A percentile compares a stretch with the other conserved stretches of the same genome.
These are phyloP conservation scores for Terana coerulea DNA, from an alignment of 768 basidiomycete species.

Conservation along the genomic window DNA sequence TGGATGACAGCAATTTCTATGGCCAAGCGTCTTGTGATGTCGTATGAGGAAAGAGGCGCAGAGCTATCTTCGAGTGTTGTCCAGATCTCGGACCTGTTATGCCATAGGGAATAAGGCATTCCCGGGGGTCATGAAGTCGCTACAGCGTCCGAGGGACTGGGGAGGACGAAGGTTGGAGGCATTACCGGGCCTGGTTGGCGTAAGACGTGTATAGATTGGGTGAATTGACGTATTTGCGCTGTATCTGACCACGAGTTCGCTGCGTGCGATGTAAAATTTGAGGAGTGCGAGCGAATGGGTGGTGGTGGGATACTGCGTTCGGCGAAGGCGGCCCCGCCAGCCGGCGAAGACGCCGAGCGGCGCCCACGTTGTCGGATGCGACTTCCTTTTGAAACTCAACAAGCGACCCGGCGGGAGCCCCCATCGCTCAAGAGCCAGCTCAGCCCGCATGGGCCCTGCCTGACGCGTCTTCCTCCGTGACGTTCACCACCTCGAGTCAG, in stretches of 20 bases:
- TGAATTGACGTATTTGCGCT: not conserved
- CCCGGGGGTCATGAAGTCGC: too few species aligned
- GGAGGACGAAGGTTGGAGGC: too few species aligned
- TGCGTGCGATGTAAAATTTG: not conserved
- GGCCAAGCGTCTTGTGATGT: too few species aligned
- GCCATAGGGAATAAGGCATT: too few species aligned
- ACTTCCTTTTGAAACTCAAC: not conserved
- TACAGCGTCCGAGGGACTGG: too few species aligned
- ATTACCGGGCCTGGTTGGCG: not conserved
- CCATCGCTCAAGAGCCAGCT: constrained; percentile 1
- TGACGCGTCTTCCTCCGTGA: constrained; percentile 34
- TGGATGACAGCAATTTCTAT: too few species aligned
- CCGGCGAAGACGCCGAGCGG: constrained; percentile 1
- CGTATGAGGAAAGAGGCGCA: too few species aligned
- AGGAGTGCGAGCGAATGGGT: not conserved
- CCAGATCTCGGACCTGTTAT: too few species aligned
- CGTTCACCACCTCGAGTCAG: constrained; percentile 21
- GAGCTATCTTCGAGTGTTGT: too few species aligned
- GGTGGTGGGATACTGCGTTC: not conserved
- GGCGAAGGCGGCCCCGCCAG: constrained; percentile 5
- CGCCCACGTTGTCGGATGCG: not conserved
- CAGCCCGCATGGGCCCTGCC: constrained; percentile 22
- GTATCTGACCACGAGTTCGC: not conserved
- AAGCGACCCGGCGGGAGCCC: not conserved
- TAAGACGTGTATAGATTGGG: not conserved